These are phyloP conservation scores for Sphenostylis stenocarpa DNA, from an alignment of 306 rosid species.

Conservation along the genomic window DNA sequence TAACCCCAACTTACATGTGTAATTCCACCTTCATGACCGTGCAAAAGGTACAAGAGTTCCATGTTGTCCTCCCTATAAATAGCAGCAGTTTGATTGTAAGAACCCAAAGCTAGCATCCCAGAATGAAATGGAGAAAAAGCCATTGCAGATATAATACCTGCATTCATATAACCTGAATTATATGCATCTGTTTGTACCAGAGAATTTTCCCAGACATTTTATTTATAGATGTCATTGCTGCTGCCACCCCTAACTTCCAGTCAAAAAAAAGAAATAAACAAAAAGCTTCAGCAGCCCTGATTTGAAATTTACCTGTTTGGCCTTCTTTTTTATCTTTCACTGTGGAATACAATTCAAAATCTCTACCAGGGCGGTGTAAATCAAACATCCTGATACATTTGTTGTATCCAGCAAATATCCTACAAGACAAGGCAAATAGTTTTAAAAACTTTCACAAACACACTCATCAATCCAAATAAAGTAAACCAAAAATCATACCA, in stretches of 20 bases:
- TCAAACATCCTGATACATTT: slow-evolving; percentile 88
- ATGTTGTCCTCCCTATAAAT: slow-evolving; percentile 88
- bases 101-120: slow-evolving; percentile 92
- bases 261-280: not conserved
- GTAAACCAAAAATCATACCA: not conserved
- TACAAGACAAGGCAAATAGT: slow-evolving; percentile 35
- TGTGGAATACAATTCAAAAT: slow-evolving; percentile 68
- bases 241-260: not conserved
- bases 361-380: slow-evolving; percentile 96
- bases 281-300: not conserved
- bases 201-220: slow-evolving; percentile 2
- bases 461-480: not conserved
- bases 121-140: slow-evolving; percentile 79
- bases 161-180: slow-evolving; percentile 26
- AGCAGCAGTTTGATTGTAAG: slow-evolving; percentile 83
- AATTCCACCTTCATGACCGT: slow-evolving; percentile 98
- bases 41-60: slow-evolving; percentile 85
- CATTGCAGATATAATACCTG: slow-evolving; percentile 93
- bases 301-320: slow-evolving; percentile 60
- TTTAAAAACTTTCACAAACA: not conserved
- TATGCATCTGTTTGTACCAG: not conserved
- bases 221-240: not conserved
- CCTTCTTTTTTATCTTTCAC: slow-evolving; percentile 89
- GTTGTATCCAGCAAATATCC: slow-evolving; percentile 98
- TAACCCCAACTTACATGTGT: slow-evolving; percentile 80